Evolutionary conservation across 768 basidiomycete genomes (phyloP).

Genomic region (Astraeus odoratus): DNA sequence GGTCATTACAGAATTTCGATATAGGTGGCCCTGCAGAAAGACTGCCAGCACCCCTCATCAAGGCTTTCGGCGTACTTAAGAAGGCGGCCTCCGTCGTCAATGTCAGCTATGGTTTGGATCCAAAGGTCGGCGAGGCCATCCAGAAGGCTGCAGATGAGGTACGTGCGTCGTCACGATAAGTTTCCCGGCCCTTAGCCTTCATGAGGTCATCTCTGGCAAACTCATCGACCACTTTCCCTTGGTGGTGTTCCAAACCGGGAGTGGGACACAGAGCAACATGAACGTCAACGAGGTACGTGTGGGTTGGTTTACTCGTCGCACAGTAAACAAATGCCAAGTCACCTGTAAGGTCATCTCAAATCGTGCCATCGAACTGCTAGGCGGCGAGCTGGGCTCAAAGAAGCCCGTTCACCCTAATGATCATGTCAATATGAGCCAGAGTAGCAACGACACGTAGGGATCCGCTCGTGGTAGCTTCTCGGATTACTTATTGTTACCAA

Average conservation of each 20-base stretch:
- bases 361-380: slow-evolving; percentile 93
- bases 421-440: slow-evolving; percentile 99
- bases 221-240: slow-evolving; percentile 94
- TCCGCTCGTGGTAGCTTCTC: neutral
- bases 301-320: neutral
- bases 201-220: slow-evolving; percentile 97
- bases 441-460: slow-evolving; percentile 93
- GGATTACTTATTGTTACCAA: neutral
- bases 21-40: slow-evolving; percentile 94
- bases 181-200: neutral
- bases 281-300: slow-evolving; percentile 84
- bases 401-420: slow-evolving; percentile 98
- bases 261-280: slow-evolving; percentile 99
- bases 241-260: slow-evolving; percentile 98
- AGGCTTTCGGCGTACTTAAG: slow-evolving; percentile 96
- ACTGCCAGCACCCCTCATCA: slow-evolving; percentile 91
- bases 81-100: slow-evolving; percentile 95
- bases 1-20: slow-evolving; percentile 95
- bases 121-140: slow-evolving; percentile 82
- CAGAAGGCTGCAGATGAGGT: slow-evolving; percentile 93
- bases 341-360: slow-evolving; percentile 84
- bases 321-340: neutral
- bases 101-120: slow-evolving; percentile 82
- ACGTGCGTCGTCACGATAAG: slow-evolving; percentile 15
- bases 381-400: slow-evolving; percentile 93